Evolutionary conservation across 1,284 basidiomycete species (phyloP).

Genomic region (Sphagnurus paluster): DNA sequence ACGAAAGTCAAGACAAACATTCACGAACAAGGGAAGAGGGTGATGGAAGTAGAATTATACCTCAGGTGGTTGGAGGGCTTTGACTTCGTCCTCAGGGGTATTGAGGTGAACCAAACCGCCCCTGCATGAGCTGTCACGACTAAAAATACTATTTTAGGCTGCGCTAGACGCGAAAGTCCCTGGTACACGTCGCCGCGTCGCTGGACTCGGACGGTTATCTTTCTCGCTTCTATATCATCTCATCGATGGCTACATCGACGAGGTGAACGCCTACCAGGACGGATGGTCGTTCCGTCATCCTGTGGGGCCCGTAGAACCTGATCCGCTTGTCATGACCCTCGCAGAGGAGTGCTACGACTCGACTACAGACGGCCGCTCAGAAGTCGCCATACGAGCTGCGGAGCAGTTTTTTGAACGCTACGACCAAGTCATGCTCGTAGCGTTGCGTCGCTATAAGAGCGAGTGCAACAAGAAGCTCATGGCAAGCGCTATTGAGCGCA

Average conservation of each 20-base stretch:
- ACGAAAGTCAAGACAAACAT: slow-evolving; percentile 26
- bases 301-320: slow-evolving; percentile 21
- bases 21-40: slow-evolving; percentile 24
- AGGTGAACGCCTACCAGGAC: slow-evolving; percentile 42
- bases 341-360: slow-evolving; percentile 41
- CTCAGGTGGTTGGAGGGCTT: slow-evolving; percentile 37
- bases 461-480: slow-evolving; percentile 35
- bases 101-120: slow-evolving; percentile 29
- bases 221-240: slow-evolving; percentile 39
- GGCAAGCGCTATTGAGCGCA: slow-evolving; percentile 31
- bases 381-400: slow-evolving; percentile 32
- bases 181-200: slow-evolving; percentile 31
- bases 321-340: slow-evolving; percentile 39
- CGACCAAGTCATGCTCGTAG: slow-evolving; percentile 34
- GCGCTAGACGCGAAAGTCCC: slow-evolving; percentile 33
- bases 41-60: slow-evolving; percentile 40
- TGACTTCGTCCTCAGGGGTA: slow-evolving; percentile 34
- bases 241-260: slow-evolving; percentile 39
- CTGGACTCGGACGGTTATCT: slow-evolving; percentile 35
- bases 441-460: slow-evolving; percentile 36
- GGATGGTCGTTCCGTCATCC: slow-evolving; percentile 32
- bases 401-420: slow-evolving; percentile 33
- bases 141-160: slow-evolving; percentile 24
- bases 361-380: slow-evolving; percentile 36
- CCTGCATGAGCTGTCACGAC: neutral